phyloP scores from a whole-genome alignment of 345 rosid species.

The Erucastrum elatum region DNA sequence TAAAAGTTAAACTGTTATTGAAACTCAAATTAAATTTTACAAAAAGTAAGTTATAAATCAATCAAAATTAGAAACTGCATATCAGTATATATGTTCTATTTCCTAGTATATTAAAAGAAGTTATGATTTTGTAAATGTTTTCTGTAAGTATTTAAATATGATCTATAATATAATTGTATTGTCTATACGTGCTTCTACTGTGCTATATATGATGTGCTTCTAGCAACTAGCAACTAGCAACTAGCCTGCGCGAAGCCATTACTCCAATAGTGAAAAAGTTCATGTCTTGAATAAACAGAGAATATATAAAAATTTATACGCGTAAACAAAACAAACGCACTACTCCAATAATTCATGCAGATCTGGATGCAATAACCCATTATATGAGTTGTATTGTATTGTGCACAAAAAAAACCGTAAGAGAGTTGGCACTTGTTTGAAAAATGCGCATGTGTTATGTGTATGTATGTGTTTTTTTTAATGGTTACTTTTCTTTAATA shows the following conservation, averaged over 20 bases:
- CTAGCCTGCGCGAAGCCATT: neutral
- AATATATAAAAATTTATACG: neutral
- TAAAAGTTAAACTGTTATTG: neutral
- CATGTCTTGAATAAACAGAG: neutral
- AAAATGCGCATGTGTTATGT: neutral
- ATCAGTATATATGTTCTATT: neutral
- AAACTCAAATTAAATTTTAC: neutral
- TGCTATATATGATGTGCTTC: neutral
- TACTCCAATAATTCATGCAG: neutral
- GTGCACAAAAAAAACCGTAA: slow-evolving; percentile 11
- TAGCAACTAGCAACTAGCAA: neutral
- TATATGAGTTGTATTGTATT: slow-evolving; percentile 18
- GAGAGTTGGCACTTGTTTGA: neutral
- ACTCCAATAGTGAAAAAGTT: neutral
- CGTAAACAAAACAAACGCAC: slow-evolving; percentile 12
- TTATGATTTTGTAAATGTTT: neutral
- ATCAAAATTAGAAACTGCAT: neutral
- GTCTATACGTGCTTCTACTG: neutral
- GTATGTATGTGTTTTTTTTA: neutral
- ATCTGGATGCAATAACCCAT: slow-evolving; percentile 9
- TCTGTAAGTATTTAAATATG: neutral
- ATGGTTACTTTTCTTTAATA: too few species aligned
- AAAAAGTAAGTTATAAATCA: neutral
- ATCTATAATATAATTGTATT: neutral
- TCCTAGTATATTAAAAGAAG: neutral